These are phyloP conservation scores for Trichoderma cornu-damae DNA, from an alignment of 2,329 filamentous ascomycete genomes.

Conservation along the genomic window DNA sequence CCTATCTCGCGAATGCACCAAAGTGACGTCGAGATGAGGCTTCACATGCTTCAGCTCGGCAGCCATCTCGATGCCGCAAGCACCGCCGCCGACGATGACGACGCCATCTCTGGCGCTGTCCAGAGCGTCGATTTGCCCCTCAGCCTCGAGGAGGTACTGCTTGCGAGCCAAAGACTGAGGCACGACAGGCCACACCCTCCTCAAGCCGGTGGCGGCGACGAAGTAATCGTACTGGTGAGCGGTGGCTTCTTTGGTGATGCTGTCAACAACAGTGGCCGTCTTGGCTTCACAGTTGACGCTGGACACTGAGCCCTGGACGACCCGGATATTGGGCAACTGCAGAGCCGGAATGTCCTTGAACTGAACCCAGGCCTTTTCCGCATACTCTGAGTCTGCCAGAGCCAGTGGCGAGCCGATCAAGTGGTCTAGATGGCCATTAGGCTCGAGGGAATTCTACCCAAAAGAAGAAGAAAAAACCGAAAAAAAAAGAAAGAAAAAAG, in stretches of 20 bases:
- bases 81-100: constrained; percentile 69
- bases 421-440: constrained; percentile 51
- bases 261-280: constrained; percentile 51
- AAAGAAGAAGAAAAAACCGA: too few species aligned
- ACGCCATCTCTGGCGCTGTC: constrained; percentile 52
- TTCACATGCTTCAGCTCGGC: constrained; percentile 67
- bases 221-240: constrained; percentile 65
- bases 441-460: neutral
- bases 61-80: constrained; percentile 78
- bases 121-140: constrained; percentile 53
- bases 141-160: constrained; percentile 58
- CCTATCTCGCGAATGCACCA: constrained; percentile 66
- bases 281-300: constrained; percentile 56
- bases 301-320: constrained; percentile 61
- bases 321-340: constrained; percentile 55
- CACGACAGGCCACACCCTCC: constrained; percentile 66
- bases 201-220: constrained; percentile 65
- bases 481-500: too few species aligned
- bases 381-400: constrained; percentile 58
- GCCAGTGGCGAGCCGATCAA: constrained; percentile 71
- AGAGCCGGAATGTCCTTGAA: constrained; percentile 63
- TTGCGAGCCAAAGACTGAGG: constrained; percentile 60
- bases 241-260: constrained; percentile 39
- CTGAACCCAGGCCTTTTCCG: constrained; percentile 64
- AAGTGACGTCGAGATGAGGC: constrained; percentile 60